Evolutionary conservation across 345 rosid species (phyloP).

Genomic region (Xanthoceras sorbifolium): DNA sequence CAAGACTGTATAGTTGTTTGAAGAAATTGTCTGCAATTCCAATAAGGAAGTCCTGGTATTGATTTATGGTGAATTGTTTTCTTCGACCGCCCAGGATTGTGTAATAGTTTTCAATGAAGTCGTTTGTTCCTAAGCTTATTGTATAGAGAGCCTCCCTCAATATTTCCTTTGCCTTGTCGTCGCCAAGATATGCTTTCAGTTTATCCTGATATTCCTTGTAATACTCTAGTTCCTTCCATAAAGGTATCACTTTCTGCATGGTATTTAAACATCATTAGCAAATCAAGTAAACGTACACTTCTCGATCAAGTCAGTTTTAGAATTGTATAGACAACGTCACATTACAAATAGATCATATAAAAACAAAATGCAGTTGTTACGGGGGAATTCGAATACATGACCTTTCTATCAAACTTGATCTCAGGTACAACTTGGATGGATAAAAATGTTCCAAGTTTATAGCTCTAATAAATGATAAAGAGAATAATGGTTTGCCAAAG

Average conservation of each 20-base stretch:
- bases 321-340: too few relatives aligned
- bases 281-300: background rate
- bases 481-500: background rate
- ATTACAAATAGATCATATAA: too few relatives aligned
- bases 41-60: constrained; percentile 50
- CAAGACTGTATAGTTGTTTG: constrained; percentile 37
- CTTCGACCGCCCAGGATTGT: constrained; percentile 33
- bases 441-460: too few relatives aligned
- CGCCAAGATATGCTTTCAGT: constrained; percentile 45
- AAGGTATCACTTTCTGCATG: constrained; percentile 60
- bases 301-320: too few relatives aligned
- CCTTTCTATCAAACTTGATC: background rate
- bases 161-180: constrained; percentile 27
- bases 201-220: constrained; percentile 47
- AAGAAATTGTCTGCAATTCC: constrained; percentile 40
- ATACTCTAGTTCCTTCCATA: constrained; percentile 57
- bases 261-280: background rate
- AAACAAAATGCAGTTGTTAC: too few relatives aligned
- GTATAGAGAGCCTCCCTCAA: constrained; percentile 44
- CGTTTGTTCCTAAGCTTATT: constrained; percentile 63
- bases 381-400: background rate
- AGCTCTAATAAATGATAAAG: background rate
- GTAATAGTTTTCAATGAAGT: constrained; percentile 62
- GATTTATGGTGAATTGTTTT: constrained; percentile 34
- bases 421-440: too few relatives aligned